Base-by-base conservation (phyloP, 768 basidiomycete species). In the Favolaschia claudopus region DNA sequence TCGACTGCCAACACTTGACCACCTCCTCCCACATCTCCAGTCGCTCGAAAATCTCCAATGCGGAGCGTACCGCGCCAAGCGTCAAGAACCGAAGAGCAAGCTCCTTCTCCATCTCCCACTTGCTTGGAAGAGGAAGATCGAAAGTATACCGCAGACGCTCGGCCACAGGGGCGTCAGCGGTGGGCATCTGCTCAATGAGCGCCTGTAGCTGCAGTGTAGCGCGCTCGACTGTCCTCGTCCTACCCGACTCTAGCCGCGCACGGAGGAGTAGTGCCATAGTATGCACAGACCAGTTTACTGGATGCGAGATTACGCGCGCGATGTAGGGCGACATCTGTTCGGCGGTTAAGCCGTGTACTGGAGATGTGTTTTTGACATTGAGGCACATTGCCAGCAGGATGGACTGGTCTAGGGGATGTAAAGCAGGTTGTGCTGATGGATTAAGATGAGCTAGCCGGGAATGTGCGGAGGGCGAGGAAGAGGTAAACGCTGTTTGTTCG, bases 21-120 rank as follows among this genome's bases (percentile, higher is more conserved):
- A 93, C 95, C 63, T 98, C 93, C 76, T 97, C 97, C 96, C 96
- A 99, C 95, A 98, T 95, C 76, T 99, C 95, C 59, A 98, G 79
- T 32, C 93, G 84, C 75, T 94, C 91, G 69, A 95, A 99, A 52
- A 98, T 96, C 72, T 92, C 96, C 46, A 99, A 78, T 0, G 97
- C 96, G 5, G 92, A 95, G 65, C 89, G 89, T 58, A 92, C 81
- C 54, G 96, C 94, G 15, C 97, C 97, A 45, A 99, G 79, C 40
- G 86, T 82, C 63, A 95, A 77, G 76, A 91, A 95, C 50, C 93
- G 85, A 64, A 82, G 73, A 1, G 95, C 97, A 22, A 99, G 82
- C 73, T 99, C 97, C 37, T 85, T 83, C 70, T 98, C 93, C 80
- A 98, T 83, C 68, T 93, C 92, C 97, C 97, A 99, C 67, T 87